These are phyloP conservation scores for Logfia minima DNA, from an alignment of 129 eudicot species.

Conservation along the genomic window DNA sequence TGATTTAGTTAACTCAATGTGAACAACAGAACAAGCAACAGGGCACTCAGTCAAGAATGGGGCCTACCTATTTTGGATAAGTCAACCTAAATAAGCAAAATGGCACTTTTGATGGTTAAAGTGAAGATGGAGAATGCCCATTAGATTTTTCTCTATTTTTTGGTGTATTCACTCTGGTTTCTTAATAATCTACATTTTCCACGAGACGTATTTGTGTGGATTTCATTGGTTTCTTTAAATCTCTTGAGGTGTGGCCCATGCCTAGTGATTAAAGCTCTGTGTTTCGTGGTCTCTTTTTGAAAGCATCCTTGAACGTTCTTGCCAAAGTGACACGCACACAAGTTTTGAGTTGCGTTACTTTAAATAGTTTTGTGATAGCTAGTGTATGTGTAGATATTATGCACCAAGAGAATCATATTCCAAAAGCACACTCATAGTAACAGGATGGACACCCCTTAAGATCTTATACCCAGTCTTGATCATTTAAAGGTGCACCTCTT, in stretches of 20 bases:
- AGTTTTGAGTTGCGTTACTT: not conserved
- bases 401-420: conserved; percentile 1
- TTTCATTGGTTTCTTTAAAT: conserved; percentile 2
- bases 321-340: not conserved
- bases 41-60: conserved; percentile 3
- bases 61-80: conserved; percentile 15
- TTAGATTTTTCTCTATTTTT: not conserved
- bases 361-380: not conserved
- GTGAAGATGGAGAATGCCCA: conserved; percentile 3
- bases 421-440: not conserved
- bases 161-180: not conserved
- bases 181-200: not conserved
- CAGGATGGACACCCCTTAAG: conserved; percentile 4
- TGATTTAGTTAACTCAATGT: not conserved
- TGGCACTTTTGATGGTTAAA: conserved; percentile 21
- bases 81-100: conserved; percentile 7
- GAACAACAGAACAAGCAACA: not conserved
- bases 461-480: conserved; percentile 7
- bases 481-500: conserved; percentile 5
- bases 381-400: conserved; percentile 14
- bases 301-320: conserved; percentile 4
- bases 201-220: not conserved
- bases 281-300: conserved; percentile 19
- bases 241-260: conserved; percentile 18
- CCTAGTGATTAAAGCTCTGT: conserved; percentile 6